Base-by-base conservation (phyloP, 2,329 filamentous ascomycete species). In the Teratosphaeria viscida region DNA sequence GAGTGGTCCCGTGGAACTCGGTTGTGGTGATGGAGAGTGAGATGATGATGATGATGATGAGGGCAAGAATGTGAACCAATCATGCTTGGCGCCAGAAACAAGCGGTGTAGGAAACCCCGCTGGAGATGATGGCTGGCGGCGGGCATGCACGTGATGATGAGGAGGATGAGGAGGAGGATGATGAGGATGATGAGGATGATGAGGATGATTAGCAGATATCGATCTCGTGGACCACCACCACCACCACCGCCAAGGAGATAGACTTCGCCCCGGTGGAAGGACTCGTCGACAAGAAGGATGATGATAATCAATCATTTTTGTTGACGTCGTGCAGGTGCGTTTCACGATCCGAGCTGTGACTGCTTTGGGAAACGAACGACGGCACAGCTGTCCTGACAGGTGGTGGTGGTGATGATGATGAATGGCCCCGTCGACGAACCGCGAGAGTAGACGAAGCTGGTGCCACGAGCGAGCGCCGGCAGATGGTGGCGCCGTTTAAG, bases 401-500 rank as follows among this genome's bases (percentile, higher is more conserved):
- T 1, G 19, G 19, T 19, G 19, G 19, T 19, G 19, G 19, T 19
- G 19, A 19, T 19, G 19, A 19, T 57, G 53, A 52, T 54, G 59
- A 19, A 52, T 52, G 52, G 16, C 27, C 27, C 19, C 19, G 19
- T 19, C 19, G 19, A 19, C 19, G 19, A 19, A 19, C 19, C 19
- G 19, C 19, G 19, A 19, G 19, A 19, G 14, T 23, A 55, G 37
- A 47, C 27, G 54, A 53, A 26, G 35, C 35, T 53, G 29, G 59
- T 60, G 59, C 16, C 19, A 19, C 19, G 19, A 8, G 53, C 58
- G 16, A 39, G 26, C 14, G 23, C 19, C 26, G 19, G 37, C 54
- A n/a, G 12, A 39, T 29, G 47, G 65, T 63, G 61, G 59, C 61
- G 56, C 39, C 58, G 19, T 29, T 66, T 65, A 66, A 66, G 66